Evolutionary conservation across 306 rosid genomes (phyloP).

Genomic region (Pyrus pyrifolia): DNA sequence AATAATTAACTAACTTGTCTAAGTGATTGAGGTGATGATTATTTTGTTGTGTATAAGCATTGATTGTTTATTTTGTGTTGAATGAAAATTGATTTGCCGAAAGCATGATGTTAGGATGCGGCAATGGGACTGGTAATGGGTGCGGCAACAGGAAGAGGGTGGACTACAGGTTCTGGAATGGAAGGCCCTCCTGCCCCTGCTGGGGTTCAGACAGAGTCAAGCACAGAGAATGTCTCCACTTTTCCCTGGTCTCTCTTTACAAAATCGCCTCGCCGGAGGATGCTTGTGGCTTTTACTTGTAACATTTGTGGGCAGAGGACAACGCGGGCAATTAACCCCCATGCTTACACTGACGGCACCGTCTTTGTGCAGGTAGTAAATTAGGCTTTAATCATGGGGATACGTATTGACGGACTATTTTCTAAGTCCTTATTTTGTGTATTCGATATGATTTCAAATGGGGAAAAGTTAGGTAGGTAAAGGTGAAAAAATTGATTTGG

Average conservation of each 20-base stretch:
- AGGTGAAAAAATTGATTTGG: not conserved
- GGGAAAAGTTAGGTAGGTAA: not conserved
- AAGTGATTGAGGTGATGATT: not conserved
- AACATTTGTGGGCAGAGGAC: constrained; percentile 95
- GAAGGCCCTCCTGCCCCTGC: constrained; percentile 91
- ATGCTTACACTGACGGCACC: constrained; percentile 96
- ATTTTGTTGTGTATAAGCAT: not conserved
- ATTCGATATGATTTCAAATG: not conserved
- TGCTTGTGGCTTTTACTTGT: constrained; percentile 91
- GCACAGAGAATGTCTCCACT: constrained; percentile 67
- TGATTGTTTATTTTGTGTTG: not conserved
- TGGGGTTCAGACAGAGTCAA: constrained; percentile 33
- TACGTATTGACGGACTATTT: not conserved
- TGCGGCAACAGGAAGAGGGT: constrained; percentile 87
- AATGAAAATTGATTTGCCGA: not conserved
- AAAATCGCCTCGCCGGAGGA: constrained; percentile 88
- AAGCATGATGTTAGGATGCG: constrained; percentile 42
- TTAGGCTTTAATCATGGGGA: constrained; percentile 1
- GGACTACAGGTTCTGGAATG: constrained; percentile 99
- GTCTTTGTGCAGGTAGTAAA: constrained; percentile 85
- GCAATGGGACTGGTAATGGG: constrained; percentile 95
- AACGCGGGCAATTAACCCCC: constrained; percentile 89
- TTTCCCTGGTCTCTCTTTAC: constrained; percentile 99
- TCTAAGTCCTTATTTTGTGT: not conserved
- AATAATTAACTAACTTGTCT: not conserved